Percentiles rank a stretch among this genome's conserved stretches.
These are phyloP conservation scores for Diplodia sapinea DNA, from an alignment of 2,329 filamentous ascomycete genomes.

Conservation along the genomic window DNA sequence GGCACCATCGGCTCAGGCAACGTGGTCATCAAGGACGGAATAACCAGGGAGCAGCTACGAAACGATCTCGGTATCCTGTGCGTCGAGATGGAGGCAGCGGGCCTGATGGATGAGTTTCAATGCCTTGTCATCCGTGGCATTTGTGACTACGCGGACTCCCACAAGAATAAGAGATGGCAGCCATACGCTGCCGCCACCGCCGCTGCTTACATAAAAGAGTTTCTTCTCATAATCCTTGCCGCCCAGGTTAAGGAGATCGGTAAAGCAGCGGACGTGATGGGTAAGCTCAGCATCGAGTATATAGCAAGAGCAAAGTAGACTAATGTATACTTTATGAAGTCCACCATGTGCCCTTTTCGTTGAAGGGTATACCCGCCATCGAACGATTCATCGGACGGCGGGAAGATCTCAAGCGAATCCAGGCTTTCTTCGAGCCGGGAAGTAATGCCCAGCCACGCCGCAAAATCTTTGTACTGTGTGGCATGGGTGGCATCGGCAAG, in stretches of 20 bases:
- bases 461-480: too few species aligned
- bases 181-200: constrained; percentile 39
- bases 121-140: constrained; percentile 30
- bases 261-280: too few species aligned
- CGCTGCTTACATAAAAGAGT: constrained; percentile 37
- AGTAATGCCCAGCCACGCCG: too few species aligned
- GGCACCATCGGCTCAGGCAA: constrained; percentile 39
- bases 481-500: too few species aligned
- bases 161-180: constrained; percentile 43
- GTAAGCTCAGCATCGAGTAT: too few species aligned
- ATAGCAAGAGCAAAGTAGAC: too few species aligned
- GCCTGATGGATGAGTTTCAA: constrained; percentile 31
- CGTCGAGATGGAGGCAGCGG: not conserved
- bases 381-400: too few species aligned
- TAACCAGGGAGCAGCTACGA: not conserved
- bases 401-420: too few species aligned
- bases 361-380: too few species aligned
- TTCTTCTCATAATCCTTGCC: constrained; percentile 33
- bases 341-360: too few species aligned
- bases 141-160: constrained; percentile 32
- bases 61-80: constrained; percentile 13
- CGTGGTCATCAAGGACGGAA: constrained; percentile 35
- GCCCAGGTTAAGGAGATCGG: not conserved
- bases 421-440: too few species aligned
- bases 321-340: too few species aligned